Evolutionary conservation across 306 rosid genomes (phyloP).

Genomic region (Dalbergia cultrata): DNA sequence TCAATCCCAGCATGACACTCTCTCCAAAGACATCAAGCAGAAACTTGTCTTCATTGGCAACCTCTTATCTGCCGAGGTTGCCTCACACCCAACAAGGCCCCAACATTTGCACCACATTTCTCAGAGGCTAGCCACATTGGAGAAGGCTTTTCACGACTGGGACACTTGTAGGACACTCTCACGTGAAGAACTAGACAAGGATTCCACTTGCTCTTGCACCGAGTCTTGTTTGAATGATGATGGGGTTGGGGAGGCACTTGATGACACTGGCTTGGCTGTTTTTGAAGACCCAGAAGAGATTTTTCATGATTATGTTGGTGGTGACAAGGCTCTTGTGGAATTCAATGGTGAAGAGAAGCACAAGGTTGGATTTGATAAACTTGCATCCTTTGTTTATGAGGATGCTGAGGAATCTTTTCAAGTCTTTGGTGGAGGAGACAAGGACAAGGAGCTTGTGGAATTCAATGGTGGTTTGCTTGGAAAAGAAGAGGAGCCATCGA

Average conservation of each 20-base stretch:
- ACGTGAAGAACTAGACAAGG: constrained; percentile 23
- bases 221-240: constrained; percentile 57
- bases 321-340: constrained; percentile 44
- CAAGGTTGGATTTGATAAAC: constrained; percentile 3
- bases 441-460: constrained; percentile 34
- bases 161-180: constrained; percentile 13
- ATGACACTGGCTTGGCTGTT: constrained; percentile 10
- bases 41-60: constrained; percentile 47
- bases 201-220: constrained; percentile 57
- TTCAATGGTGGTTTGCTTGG: constrained; percentile 24
- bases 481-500: constrained; percentile 15
- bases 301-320: background rate
- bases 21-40: constrained; percentile 42
- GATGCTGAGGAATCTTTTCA: constrained; percentile 39
- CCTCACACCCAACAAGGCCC: constrained; percentile 49
- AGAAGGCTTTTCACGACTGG: constrained; percentile 37
- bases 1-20: background rate
- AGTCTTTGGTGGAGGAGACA: background rate
- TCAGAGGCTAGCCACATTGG: constrained; percentile 32
- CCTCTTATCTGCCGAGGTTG: constrained; percentile 56
- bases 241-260: constrained; percentile 46
- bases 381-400: constrained; percentile 26
- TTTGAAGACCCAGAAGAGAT: constrained; percentile 38
- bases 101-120: constrained; percentile 45
- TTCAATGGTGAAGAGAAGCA: constrained; percentile 11